Evolutionary conservation across 306 rosid species (phyloP), one percentile per base, ranked within the genome.

Genomic region (Dryas alaskensis): DNA sequence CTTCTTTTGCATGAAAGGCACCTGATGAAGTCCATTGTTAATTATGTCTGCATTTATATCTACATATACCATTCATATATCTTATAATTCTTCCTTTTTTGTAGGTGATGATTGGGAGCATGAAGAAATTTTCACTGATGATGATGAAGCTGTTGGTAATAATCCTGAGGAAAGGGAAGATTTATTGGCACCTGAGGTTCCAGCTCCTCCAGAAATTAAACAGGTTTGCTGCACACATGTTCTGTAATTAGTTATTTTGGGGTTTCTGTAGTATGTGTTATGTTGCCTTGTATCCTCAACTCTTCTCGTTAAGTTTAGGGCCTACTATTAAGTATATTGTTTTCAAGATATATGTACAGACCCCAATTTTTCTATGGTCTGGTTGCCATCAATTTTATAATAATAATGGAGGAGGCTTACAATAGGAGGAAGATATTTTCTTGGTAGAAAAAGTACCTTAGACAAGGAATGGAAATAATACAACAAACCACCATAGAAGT

Each of bases 61-160:
- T 31, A 43, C 49, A 43, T 60, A 47, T 73, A 37, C 45, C 67
- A 53, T 63, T 67, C 55, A 46, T 42, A 42, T 55, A 42, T 60
- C 19, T 55, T 37, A 31, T 66, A 9, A 40, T 48, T 54, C 12
- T 27, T 57, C 77, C 52, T 73, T 68, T 79, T 17, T 79, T 72
- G 53, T 78, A 93, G 98, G 98, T 78, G 97, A 89, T 80, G 97
- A 93, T 81, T 93, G 97, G 98, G 98, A 93, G 86, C 98, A 93
- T 70, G 98, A 89, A 80, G 97, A 93, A 73, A 93, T 91, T 68
- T 93, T 93, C 84, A 93, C 98, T 11, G 98, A 93, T 86, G 98
- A 93, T 31, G 98, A 93, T 77, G 97, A 93, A 88, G 92, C 91
- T 22, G 94, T 90, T 83, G 98, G 96, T 68, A 92, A 88, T 66